phyloP scores from a whole-genome alignment of 805 yeast genomes.

The Candida loeiensis region DNA sequence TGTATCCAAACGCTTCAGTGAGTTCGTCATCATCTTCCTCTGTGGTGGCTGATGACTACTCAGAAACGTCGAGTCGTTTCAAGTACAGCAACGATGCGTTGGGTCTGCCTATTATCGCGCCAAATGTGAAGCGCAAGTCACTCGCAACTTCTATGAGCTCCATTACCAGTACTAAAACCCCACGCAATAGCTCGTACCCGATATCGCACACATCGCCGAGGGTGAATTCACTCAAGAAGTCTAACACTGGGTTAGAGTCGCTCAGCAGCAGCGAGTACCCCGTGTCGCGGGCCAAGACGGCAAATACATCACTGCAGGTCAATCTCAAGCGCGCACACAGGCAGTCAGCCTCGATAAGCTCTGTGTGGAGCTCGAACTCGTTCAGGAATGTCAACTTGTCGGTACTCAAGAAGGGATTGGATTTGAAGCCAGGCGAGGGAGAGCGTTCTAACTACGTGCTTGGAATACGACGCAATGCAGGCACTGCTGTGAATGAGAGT shows the following conservation, averaged over 20 bases:
- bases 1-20: conserved; percentile 8
- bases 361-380: conserved; percentile 32
- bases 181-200: conserved; percentile 1
- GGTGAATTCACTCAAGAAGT: conserved; percentile 1
- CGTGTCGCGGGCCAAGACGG: conserved; percentile 10
- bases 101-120: conserved; percentile 8
- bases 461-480: conserved; percentile 39
- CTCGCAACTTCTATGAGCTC: conserved; percentile 6
- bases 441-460: conserved; percentile 49
- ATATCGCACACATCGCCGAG: conserved; percentile 8
- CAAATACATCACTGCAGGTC: conserved; percentile 1
- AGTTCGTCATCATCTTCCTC: conserved; percentile 10
- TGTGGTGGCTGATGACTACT: conserved; percentile 5
- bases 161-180: conserved; percentile 4
- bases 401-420: conserved; percentile 32
- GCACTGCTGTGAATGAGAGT: conserved; percentile 47
- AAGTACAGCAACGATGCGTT: conserved; percentile 6
- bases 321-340: conserved; percentile 18
- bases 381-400: conserved; percentile 36
- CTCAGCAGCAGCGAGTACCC: conserved; percentile 5
- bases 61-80: conserved; percentile 3
- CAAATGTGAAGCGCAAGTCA: conserved; percentile 3
- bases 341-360: conserved; percentile 32
- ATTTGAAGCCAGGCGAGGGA: conserved; percentile 47
- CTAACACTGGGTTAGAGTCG: conserved; percentile 8